Evolutionary conservation across 495 filamentous ascomycete species (phyloP).

Genomic region (Penicillium dipodomyicola): DNA sequence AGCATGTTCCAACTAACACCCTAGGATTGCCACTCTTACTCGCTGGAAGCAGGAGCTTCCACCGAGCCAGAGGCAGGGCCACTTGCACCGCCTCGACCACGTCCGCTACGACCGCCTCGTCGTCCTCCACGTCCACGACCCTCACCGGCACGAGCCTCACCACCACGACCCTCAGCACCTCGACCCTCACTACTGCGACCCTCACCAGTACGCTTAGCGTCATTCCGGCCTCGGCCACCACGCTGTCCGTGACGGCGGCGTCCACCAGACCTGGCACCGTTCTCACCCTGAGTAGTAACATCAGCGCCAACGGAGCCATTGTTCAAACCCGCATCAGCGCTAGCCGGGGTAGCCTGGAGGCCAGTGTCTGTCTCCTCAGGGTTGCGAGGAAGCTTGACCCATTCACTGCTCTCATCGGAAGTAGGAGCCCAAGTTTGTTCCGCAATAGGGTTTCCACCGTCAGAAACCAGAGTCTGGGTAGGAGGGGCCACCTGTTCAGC

Average conservation of each 20-base stretch:
- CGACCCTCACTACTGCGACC: conserved; percentile 30
- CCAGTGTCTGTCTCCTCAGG: conserved; percentile 73
- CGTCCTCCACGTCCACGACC: conserved; percentile 45
- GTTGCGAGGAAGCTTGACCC: conserved; percentile 73
- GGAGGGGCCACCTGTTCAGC: conserved; percentile 42
- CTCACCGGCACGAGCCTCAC: conserved; percentile 29
- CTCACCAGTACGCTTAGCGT: conserved; percentile 50
- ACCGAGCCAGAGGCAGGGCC: conserved; percentile 9
- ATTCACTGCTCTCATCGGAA: conserved; percentile 68
- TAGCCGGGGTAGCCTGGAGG: conserved; percentile 56
- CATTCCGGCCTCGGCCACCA: conserved; percentile 39
- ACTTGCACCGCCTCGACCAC: conserved; percentile 36
- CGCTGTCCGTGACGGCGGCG: conserved; percentile 52
- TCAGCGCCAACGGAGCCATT: conserved; percentile 22
- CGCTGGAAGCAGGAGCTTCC: conserved; percentile 14
- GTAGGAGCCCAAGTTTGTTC: conserved; percentile 60
- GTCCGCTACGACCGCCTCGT: conserved; percentile 34
- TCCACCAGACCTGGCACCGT: conserved; percentile 58
- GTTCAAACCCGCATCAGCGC: conserved; percentile 28
- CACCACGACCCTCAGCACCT: conserved; percentile 30
- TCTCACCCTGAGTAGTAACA: conserved; percentile 17
- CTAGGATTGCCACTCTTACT: conserved; percentile 14
- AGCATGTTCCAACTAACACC: background rate
- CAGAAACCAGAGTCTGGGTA: conserved; percentile 55
- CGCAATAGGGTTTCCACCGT: conserved; percentile 65